phyloP scores from a whole-genome alignment of 805 yeast genomes.

The Ogataea naganishii region DNA sequence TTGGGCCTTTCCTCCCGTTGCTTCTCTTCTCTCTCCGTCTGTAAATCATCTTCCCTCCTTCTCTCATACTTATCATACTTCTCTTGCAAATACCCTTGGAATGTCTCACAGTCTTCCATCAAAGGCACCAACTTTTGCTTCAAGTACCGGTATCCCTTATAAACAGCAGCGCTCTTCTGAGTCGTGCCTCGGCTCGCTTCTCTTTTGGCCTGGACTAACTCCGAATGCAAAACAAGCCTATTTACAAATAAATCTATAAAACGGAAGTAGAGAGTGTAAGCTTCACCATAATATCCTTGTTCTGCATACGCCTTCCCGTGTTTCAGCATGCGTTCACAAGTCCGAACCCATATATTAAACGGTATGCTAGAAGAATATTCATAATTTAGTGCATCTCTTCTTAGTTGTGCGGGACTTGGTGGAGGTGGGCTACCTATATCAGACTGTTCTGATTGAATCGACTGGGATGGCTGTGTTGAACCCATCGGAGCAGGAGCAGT shows the following conservation, averaged over 20 bases:
- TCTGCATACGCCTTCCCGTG: conserved; percentile 38
- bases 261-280: conserved; percentile 48
- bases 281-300: conserved; percentile 35
- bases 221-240: conserved; percentile 38
- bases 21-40: conserved; percentile 3
- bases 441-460: too few species aligned
- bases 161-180: conserved; percentile 15
- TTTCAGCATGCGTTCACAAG: conserved; percentile 37
- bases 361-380: conserved; percentile 44
- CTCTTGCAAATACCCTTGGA: conserved; percentile 17
- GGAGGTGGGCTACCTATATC: too few species aligned
- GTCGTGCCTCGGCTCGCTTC: conserved; percentile 9
- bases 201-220: conserved; percentile 21
- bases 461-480: too few species aligned
- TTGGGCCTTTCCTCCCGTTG: not conserved
- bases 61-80: conserved; percentile 17
- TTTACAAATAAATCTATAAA: conserved; percentile 50
- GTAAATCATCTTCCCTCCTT: conserved; percentile 11
- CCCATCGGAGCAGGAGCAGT: too few species aligned
- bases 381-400: conserved; percentile 42
- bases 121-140: conserved; percentile 15
- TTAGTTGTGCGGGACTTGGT: conserved; percentile 27
- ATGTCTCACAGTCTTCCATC: conserved; percentile 21
- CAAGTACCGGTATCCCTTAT: conserved; percentile 17
- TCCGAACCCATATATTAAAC: conserved; percentile 45